Conservation (phyloP, 768 basidiomycete species). For the Boletellus sp. region DNA sequence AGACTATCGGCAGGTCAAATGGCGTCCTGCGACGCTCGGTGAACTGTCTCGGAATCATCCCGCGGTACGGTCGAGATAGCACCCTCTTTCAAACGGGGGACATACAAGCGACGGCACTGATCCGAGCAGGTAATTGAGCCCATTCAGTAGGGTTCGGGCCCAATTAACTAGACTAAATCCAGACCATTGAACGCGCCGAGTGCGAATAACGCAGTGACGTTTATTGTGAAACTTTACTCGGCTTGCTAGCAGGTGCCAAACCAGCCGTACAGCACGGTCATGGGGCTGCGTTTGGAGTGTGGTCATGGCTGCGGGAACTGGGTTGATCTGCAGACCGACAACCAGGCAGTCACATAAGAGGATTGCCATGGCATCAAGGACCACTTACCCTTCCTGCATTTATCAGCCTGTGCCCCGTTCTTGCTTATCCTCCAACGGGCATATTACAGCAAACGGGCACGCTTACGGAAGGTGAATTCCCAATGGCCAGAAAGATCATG, state of each 20-base stretch:
- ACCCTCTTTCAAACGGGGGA: neutral
- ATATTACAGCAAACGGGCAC: neutral
- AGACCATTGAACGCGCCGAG: neutral
- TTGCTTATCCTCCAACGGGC: neutral
- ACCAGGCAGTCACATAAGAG: too few relatives aligned
- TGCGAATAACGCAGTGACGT: neutral
- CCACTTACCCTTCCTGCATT: conserved; percentile 4
- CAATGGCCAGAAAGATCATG: conserved; percentile 2
- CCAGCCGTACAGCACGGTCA: conserved; percentile 5
- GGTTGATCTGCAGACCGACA: too few relatives aligned
- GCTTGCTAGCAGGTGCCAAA: neutral
- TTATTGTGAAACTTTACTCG: conserved; percentile 1
- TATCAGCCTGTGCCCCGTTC: neutral
- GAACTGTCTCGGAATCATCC: neutral
- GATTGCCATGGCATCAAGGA: too few relatives aligned
- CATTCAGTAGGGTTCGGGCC: neutral
- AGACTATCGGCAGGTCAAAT: neutral
- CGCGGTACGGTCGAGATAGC: neutral
- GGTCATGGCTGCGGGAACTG: too few relatives aligned
- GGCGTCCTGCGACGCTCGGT: neutral
- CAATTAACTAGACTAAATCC: conserved; percentile 7
- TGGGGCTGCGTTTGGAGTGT: neutral
- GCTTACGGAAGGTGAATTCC: conserved; percentile 4
- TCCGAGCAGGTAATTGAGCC: neutral
- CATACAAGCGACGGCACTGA: neutral